phyloP scores from a whole-genome alignment of 768 basidiomycete genomes.

The Rhizopogon vinicolor region DNA sequence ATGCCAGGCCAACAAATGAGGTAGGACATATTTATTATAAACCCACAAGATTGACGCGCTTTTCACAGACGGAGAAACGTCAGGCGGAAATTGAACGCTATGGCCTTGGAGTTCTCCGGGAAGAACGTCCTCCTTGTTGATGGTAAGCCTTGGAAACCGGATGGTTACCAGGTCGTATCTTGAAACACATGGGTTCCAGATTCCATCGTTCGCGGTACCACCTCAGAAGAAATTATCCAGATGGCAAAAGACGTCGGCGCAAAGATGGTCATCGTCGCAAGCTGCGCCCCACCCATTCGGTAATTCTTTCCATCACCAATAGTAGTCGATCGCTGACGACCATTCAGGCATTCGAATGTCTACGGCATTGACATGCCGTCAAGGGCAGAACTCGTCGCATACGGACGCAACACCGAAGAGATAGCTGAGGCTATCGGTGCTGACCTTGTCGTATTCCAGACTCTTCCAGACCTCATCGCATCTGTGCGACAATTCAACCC shows the following conservation, averaged over 20 bases:
- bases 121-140: slow-evolving; percentile 96
- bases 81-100: slow-evolving; percentile 91
- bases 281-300: slow-evolving; percentile 96
- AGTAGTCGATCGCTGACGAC: slow-evolving; percentile 1
- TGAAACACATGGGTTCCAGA: slow-evolving; percentile 41
- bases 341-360: slow-evolving; percentile 77
- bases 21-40: slow-evolving; percentile 27
- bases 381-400: slow-evolving; percentile 85
- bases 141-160: slow-evolving; percentile 43
- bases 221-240: slow-evolving; percentile 96
- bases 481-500: slow-evolving; percentile 87
- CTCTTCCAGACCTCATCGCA: slow-evolving; percentile 78
- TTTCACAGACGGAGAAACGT: slow-evolving; percentile 81
- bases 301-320: slow-evolving; percentile 22
- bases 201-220: slow-evolving; percentile 97
- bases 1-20: slow-evolving; percentile 99
- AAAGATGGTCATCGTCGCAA: slow-evolving; percentile 92
- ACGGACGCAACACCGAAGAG: slow-evolving; percentile 63
- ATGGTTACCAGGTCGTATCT: neutral
- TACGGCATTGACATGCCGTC: slow-evolving; percentile 99
- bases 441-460: slow-evolving; percentile 95
- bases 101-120: slow-evolving; percentile 91
- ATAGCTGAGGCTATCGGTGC: slow-evolving; percentile 86
- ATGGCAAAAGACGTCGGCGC: slow-evolving; percentile 99
- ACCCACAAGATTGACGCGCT: neutral